These are phyloP conservation scores for Fomitopsis betulina DNA, from an alignment of 1,284 basidiomycete genomes.

Conservation along the genomic window DNA sequence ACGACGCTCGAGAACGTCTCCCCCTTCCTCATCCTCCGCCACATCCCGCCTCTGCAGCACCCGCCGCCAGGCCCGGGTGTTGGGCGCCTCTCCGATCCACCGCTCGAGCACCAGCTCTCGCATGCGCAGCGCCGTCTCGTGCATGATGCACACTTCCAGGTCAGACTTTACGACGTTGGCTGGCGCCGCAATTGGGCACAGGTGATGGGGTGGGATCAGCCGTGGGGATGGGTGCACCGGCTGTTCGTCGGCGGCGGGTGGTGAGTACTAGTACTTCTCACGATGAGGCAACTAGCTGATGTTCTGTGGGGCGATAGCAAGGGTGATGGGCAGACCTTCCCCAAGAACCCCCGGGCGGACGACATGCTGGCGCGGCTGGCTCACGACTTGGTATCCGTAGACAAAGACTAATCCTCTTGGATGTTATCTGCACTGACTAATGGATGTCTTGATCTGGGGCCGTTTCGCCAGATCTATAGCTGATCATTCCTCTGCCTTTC, in stretches of 20 bases:
- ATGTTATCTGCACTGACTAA: neutral
- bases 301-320: slow-evolving; percentile 31
- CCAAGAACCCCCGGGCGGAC: slow-evolving; percentile 60
- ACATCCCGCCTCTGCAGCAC: slow-evolving; percentile 53
- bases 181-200: slow-evolving; percentile 69
- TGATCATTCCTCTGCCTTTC: neutral
- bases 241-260: slow-evolving; percentile 56
- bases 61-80: slow-evolving; percentile 34
- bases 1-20: slow-evolving; percentile 82
- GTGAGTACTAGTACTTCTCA: slow-evolving; percentile 35
- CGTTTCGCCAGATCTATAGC: neutral
- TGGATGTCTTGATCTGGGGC: neutral
- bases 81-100: slow-evolving; percentile 52
- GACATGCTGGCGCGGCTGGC: slow-evolving; percentile 60
- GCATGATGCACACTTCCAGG: slow-evolving; percentile 57
- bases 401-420: slow-evolving; percentile 33
- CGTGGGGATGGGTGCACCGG: slow-evolving; percentile 46
- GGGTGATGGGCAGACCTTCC: slow-evolving; percentile 65
- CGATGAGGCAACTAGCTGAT: neutral
- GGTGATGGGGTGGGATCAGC: slow-evolving; percentile 53
- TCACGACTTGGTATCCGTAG: slow-evolving; percentile 48
- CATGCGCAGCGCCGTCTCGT: slow-evolving; percentile 66
- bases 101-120: slow-evolving; percentile 74
- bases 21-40: slow-evolving; percentile 68
- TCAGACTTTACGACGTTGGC: slow-evolving; percentile 76